A percentile compares a stretch with the other conserved stretches of the same genome.
Evolutionary conservation across 805 yeast genomes (phyloP).

Genomic region (Millerozyma acaciae): DNA sequence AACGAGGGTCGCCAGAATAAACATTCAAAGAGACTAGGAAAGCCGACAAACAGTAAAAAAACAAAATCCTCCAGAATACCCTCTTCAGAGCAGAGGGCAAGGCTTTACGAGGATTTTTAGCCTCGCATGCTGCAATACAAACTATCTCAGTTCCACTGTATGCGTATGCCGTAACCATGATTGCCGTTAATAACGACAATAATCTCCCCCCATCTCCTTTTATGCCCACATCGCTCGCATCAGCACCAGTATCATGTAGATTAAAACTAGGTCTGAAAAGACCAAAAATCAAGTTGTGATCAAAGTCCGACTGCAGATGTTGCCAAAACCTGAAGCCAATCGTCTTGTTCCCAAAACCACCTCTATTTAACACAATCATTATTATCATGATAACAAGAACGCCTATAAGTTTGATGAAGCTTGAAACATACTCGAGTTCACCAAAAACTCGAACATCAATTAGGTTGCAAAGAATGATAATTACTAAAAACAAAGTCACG

Average conservation of each 20-base stretch:
- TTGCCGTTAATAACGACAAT: constrained; percentile 56
- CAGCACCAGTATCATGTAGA: constrained; percentile 52
- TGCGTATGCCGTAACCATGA: constrained; percentile 66
- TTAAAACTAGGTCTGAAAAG: constrained; percentile 72
- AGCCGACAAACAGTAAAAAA: constrained; percentile 63
- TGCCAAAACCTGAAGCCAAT: constrained; percentile 77
- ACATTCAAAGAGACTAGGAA: constrained; percentile 69
- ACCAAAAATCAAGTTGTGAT: constrained; percentile 54
- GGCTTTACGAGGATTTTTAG: constrained; percentile 73
- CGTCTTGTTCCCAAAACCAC: constrained; percentile 42
- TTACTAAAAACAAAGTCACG: constrained; percentile 53
- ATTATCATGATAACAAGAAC: constrained; percentile 53
- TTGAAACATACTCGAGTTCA: constrained; percentile 63
- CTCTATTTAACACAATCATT: constrained; percentile 63
- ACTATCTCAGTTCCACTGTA: constrained; percentile 82
- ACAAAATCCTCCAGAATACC: constrained; percentile 66
- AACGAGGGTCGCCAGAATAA: constrained; percentile 74
- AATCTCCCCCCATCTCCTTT: constrained; percentile 60
- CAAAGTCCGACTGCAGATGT: constrained; percentile 44
- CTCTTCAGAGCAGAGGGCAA: constrained; percentile 73
- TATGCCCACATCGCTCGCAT: constrained; percentile 51
- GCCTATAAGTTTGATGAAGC: constrained; percentile 53
- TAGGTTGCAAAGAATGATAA: constrained; percentile 52
- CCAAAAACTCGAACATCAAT: constrained; percentile 72
- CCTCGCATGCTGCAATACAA: constrained; percentile 80